phyloP scores from a whole-genome alignment of 371 early-diverging fungal species.

The Mucor irregularis region DNA sequence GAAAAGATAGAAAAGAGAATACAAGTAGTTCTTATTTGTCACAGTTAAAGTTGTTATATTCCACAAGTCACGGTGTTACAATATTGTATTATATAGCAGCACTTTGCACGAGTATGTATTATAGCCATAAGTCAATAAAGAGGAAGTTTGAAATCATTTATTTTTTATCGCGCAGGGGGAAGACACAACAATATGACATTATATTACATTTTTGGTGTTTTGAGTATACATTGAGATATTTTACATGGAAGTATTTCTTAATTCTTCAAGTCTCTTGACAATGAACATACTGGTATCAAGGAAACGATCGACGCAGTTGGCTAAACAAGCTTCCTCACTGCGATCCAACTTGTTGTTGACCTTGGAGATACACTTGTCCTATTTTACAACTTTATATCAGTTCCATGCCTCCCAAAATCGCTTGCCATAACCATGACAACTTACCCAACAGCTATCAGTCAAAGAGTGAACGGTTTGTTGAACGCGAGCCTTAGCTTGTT shows the following conservation, averaged over 20 bases:
- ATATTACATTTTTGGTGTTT: not conserved
- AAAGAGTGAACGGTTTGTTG: constrained; percentile 70
- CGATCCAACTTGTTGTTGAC: constrained; percentile 67
- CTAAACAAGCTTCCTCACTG: constrained; percentile 70
- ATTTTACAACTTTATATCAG: not conserved
- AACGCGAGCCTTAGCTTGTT: constrained; percentile 73
- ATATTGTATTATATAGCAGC: not conserved
- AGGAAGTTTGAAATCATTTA: no score
- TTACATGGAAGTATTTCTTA: constrained; percentile 38
- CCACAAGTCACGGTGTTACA: constrained; percentile 12
- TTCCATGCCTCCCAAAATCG: no score
- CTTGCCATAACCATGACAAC: not conserved
- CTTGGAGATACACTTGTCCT: constrained; percentile 75
- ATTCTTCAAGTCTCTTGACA: constrained; percentile 65
- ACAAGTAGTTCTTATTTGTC: not conserved
- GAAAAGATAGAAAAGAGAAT: constrained; percentile 3
- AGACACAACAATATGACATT: not conserved
- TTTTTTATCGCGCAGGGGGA: no score
- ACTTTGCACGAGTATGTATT: no score
- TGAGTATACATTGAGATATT: not conserved
- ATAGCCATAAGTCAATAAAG: no score
- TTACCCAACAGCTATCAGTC: constrained; percentile 74
- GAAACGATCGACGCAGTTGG: constrained; percentile 83
- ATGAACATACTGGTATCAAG: constrained; percentile 74
- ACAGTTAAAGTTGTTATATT: not conserved